Percentiles rank a stretch among this genome's conserved stretches.
phyloP scores from a whole-genome alignment of 2,329 filamentous ascomycete genomes.

The Monosporascus sp. region DNA sequence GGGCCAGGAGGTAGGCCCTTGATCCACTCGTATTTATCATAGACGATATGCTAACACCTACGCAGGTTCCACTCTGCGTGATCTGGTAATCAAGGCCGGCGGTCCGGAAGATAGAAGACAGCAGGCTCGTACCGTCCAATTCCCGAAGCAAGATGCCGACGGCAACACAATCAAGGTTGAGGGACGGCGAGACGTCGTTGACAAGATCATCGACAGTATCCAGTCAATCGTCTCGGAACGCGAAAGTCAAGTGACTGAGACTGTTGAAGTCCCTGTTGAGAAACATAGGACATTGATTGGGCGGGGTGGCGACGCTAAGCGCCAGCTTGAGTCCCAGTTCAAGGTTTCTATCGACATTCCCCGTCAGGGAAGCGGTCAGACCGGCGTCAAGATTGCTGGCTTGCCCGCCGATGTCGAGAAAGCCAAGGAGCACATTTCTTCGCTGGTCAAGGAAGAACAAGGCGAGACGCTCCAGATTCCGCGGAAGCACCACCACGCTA shows the following conservation, averaged over 20 bases:
- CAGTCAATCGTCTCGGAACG: conserved; percentile 76
- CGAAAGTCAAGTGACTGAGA: conserved; percentile 74
- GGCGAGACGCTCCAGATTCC: conserved; percentile 85
- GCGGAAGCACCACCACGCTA: conserved; percentile 71
- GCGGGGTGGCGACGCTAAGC: conserved; percentile 81
- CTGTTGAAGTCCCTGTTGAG: conserved; percentile 76
- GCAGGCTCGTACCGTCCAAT: conserved; percentile 85
- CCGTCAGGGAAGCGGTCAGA: conserved; percentile 77
- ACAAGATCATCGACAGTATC: conserved; percentile 82
- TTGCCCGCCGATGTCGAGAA: conserved; percentile 72
- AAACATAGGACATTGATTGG: conserved; percentile 92
- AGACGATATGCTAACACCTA: conserved; percentile 31
- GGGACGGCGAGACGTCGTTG: conserved; percentile 75
- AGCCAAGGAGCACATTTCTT: conserved; percentile 79
- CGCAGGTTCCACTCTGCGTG: conserved; percentile 76
- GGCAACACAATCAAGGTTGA: conserved; percentile 84
- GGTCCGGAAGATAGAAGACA: conserved; percentile 82
- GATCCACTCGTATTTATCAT: not conserved
- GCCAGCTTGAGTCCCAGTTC: conserved; percentile 80
- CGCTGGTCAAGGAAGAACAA: conserved; percentile 77
- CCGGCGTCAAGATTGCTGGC: conserved; percentile 81
- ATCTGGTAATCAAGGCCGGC: conserved; percentile 81
- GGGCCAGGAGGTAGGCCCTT: conserved; percentile 70
- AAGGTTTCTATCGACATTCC: conserved; percentile 85
- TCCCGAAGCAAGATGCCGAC: conserved; percentile 81